Base-by-base conservation (phyloP, 768 basidiomycete species). In the Lanmaoa rubissima region DNA sequence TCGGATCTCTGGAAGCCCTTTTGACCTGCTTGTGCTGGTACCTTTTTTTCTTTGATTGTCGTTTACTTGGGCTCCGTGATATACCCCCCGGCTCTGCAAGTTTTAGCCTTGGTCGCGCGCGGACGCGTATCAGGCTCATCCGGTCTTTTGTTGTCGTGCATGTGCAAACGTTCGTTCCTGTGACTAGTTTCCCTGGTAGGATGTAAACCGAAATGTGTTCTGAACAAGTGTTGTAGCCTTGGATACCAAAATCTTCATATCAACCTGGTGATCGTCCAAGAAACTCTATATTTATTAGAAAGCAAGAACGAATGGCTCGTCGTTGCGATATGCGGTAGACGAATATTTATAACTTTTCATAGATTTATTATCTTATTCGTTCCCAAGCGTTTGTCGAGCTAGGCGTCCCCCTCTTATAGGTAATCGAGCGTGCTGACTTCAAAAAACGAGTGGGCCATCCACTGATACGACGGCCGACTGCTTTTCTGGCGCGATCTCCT, bases 1-100 rank as follows among this genome's bases (percentile, higher is more conserved):
- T 49, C 32, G 4, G 55, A 63, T 46, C 1, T 66, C 55, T 61
- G 61, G 65, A 57, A 57, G 0, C 57, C 57, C 2, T 14, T 69
- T 11, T 63, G 41, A 61, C 28, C 16, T 19, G n/a, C n/a, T 46
- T 40, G 39, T 4, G 21, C 51, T 17, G 40, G 51, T 39, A 5
- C 46, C n/a, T 10, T 40, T 24, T 24, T 24, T 45, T 48, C 12
- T 26, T 19, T 31, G 46, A n/a, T 36, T 26, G 11, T 54, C 24
- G 7, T 48, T 49, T 44, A 38, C 7, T 43, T 12, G 9, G 28
- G 3, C 28, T 34, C 4, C n/a, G 31, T 35, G 19, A 4, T 47
- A 59, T 63, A 46, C 44, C 46, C 51, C 41, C 10, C 10, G n/a
- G 41, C 11, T 14, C 24, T 42, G 28, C 32, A 5, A 2, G 31